Percentiles rank a stretch among this genome's conserved stretches.
These are phyloP conservation scores for Metarhizium rileyi DNA, from an alignment of 2,329 filamentous ascomycete genomes.

Conservation along the genomic window DNA sequence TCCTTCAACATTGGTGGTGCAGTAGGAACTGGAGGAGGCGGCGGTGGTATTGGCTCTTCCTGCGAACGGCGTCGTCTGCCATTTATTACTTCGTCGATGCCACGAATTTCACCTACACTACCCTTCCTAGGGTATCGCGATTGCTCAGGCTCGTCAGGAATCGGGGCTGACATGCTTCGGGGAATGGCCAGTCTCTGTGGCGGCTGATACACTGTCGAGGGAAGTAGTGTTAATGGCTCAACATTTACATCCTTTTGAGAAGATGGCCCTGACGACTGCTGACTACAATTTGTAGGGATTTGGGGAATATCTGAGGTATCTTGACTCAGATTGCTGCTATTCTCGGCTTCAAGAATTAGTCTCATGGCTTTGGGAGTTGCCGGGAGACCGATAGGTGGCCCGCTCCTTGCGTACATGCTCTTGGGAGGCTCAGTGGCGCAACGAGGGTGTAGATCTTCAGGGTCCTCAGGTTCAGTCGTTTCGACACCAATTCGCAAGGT, in stretches of 20 bases:
- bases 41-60: slow-evolving; percentile 40
- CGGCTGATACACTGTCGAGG: slow-evolving; percentile 51
- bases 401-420: slow-evolving; percentile 38
- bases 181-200: slow-evolving; percentile 39
- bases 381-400: slow-evolving; percentile 64
- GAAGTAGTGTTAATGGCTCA: slow-evolving; percentile 37
- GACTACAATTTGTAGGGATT: slow-evolving; percentile 38
- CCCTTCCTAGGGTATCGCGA: slow-evolving; percentile 24
- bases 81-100: slow-evolving; percentile 37
- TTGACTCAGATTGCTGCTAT: slow-evolving; percentile 27
- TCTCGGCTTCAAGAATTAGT: slow-evolving; percentile 57
- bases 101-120: slow-evolving; percentile 28
- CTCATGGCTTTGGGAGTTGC: slow-evolving; percentile 89
- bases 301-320: slow-evolving; percentile 46
- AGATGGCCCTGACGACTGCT: slow-evolving; percentile 29
- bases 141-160: slow-evolving; percentile 28
- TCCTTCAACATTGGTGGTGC: slow-evolving; percentile 47
- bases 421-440: slow-evolving; percentile 56
- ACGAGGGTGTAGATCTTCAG: slow-evolving; percentile 40
- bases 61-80: slow-evolving; percentile 36
- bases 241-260: slow-evolving; percentile 22
- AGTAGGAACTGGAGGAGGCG: slow-evolving; percentile 39
- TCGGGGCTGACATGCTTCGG: slow-evolving; percentile 52
- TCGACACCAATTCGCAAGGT: slow-evolving; percentile 26
- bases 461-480: slow-evolving; percentile 31